Conservation (phyloP, 1,284 basidiomycete species). For the Microbotryomycetes sp. region DNA sequence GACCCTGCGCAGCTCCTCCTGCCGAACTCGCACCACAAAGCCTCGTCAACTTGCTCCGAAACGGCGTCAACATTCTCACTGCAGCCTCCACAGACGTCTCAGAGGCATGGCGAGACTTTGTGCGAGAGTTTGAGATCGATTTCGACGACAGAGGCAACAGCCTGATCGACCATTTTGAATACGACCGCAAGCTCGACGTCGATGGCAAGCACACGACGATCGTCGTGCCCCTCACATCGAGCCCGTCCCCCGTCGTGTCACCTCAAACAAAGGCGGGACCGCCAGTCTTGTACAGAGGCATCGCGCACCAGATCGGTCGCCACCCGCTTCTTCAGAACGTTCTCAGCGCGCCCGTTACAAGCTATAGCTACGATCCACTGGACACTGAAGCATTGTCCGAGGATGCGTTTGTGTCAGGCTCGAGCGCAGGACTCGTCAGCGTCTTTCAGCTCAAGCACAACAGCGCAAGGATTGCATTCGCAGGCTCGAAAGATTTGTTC, state of each 20-base stretch:
- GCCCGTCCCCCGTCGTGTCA: constrained; percentile 46
- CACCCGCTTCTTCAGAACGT: constrained; percentile 80
- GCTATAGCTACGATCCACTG: constrained; percentile 59
- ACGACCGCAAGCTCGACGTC: constrained; percentile 24
- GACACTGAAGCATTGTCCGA: constrained; percentile 59
- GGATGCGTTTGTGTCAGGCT: constrained; percentile 66
- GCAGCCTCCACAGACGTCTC: constrained; percentile 55
- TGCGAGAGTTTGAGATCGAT: constrained; percentile 51
- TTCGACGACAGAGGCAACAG: constrained; percentile 43
- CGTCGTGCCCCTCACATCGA: constrained; percentile 48
- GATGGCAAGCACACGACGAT: constrained; percentile 49
- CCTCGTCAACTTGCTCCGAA: constrained; percentile 62
- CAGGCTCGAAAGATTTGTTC: constrained; percentile 73
- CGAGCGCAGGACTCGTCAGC: constrained; percentile 64
- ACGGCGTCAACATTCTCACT: constrained; percentile 63
- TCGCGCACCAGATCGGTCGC: constrained; percentile 61
- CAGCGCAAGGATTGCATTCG: constrained; percentile 70
- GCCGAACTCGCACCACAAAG: constrained; percentile 74
- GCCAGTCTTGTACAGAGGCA: constrained; percentile 63
- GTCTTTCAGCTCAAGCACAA: constrained; percentile 81
- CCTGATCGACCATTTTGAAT: constrained; percentile 46
- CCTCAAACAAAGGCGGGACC: constrained; percentile 45
- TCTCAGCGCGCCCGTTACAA: constrained; percentile 57
- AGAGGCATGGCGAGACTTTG: constrained; percentile 47
- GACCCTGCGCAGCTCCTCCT: constrained; percentile 51